Percentiles rank a stretch among this genome's conserved stretches.
Evolutionary conservation across 2,329 filamentous ascomycete species (phyloP).

Genomic region (Pseudogymnoascus sp.): DNA sequence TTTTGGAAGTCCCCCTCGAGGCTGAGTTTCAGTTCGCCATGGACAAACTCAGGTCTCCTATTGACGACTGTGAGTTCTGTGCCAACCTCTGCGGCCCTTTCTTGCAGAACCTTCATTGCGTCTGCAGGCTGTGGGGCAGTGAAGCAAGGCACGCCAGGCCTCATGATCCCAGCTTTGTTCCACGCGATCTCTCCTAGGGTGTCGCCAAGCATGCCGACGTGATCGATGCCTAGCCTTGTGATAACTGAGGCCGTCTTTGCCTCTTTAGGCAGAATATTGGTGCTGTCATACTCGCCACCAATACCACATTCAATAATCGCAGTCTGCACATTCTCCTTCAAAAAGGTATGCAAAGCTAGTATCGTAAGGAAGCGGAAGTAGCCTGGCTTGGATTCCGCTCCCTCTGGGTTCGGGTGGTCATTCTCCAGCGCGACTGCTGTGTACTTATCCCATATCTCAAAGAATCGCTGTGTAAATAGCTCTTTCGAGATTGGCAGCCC

Average conservation of each 20-base stretch:
- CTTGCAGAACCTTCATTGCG: conserved; percentile 50
- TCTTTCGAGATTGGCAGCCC: conserved; percentile 47
- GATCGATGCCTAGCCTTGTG: conserved; percentile 76
- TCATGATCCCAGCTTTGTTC: conserved; percentile 89
- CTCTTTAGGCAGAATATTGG: conserved; percentile 63
- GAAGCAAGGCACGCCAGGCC: conserved; percentile 53
- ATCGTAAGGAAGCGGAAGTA: conserved; percentile 91
- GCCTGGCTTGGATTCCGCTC: conserved; percentile 56
- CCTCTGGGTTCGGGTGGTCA: conserved; percentile 25
- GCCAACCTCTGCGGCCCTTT: conserved; percentile 40
- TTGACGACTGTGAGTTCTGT: conserved; percentile 18
- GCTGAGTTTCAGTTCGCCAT: conserved; percentile 22
- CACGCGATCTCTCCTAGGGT: conserved; percentile 78
- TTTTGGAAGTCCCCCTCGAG: conserved; percentile 49
- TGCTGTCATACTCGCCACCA: conserved; percentile 87
- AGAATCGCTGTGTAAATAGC: conserved; percentile 57
- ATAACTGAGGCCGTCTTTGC: conserved; percentile 65
- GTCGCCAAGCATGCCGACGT: conserved; percentile 68
- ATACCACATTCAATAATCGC: conserved; percentile 91
- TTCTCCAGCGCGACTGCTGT: conserved; percentile 30
- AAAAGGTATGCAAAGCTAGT: conserved; percentile 76
- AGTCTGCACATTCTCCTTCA: conserved; percentile 63
- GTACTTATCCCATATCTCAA: conserved; percentile 56
- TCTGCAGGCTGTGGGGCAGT: conserved; percentile 48
- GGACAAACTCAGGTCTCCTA: conserved; percentile 10